These are phyloP conservation scores for Pelargonium cotyledonis DNA, from an alignment of 441 rosid genomes.

Conservation along the genomic window DNA sequence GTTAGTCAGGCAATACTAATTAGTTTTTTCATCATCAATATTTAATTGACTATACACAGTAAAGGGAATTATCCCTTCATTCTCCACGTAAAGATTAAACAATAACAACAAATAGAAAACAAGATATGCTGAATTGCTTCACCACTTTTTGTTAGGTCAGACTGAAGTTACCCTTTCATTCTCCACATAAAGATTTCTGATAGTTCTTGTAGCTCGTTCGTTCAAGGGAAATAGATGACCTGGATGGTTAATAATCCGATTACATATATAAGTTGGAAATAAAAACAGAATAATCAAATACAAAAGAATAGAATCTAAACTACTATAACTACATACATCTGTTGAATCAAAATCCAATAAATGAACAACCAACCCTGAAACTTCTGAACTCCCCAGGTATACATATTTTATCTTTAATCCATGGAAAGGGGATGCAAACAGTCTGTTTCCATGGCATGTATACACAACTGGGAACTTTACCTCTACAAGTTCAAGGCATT, in stretches of 20 bases:
- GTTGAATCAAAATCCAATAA: conserved; percentile 8
- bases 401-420: neutral
- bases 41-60: neutral
- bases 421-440: neutral
- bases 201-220: conserved; percentile 88
- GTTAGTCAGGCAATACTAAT: neutral
- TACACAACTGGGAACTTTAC: neutral
- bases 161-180: conserved; percentile 78
- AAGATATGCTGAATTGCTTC: conserved; percentile 2
- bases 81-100: neutral
- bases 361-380: neutral
- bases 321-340: neutral
- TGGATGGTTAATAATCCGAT: conserved; percentile 21
- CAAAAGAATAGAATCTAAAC: neutral
- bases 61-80: neutral
- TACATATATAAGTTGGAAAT: conserved; percentile 9
- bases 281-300: conserved; percentile 1
- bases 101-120: neutral
- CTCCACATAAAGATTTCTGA: conserved; percentile 79
- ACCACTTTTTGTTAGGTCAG: neutral
- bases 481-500: neutral
- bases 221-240: conserved; percentile 75
- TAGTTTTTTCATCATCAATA: neutral
- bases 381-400: neutral
- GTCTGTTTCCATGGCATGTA: neutral